phyloP scores from a whole-genome alignment of 1,139 yeast species.

The Suhomyces bolitotheri region DNA sequence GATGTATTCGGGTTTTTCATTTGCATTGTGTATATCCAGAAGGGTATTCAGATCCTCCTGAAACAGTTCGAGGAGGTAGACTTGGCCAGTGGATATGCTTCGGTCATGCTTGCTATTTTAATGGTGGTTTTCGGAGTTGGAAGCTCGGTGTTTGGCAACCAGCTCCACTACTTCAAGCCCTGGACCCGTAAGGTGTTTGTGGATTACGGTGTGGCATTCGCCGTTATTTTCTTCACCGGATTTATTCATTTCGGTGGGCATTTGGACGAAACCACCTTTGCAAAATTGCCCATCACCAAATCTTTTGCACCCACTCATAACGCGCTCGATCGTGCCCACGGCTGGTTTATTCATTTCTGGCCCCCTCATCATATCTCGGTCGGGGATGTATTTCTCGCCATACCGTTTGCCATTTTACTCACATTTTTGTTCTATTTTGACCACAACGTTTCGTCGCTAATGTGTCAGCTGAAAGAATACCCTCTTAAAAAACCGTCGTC shows the following conservation, averaged over 20 bases:
- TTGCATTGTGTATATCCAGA: slow-evolving; percentile 84
- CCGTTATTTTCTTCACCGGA: slow-evolving; percentile 88
- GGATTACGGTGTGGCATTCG: slow-evolving; percentile 83
- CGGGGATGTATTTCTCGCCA: slow-evolving; percentile 78
- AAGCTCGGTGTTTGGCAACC: slow-evolving; percentile 57
- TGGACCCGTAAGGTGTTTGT: slow-evolving; percentile 66
- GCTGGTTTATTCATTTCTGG: slow-evolving; percentile 86
- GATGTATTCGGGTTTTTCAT: slow-evolving; percentile 93
- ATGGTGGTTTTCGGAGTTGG: slow-evolving; percentile 77
- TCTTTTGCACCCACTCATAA: slow-evolving; percentile 72
- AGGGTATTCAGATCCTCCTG: slow-evolving; percentile 79
- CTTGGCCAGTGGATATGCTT: slow-evolving; percentile 67
- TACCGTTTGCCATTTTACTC: slow-evolving; percentile 86
- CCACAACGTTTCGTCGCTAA: slow-evolving; percentile 89
- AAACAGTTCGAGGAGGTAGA: slow-evolving; percentile 59
- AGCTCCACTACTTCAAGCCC: slow-evolving; percentile 61
- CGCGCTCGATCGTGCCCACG: slow-evolving; percentile 42
- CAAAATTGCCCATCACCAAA: slow-evolving; percentile 66
- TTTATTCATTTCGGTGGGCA: slow-evolving; percentile 87
- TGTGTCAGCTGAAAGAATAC: slow-evolving; percentile 82
- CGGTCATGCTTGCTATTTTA: slow-evolving; percentile 68
- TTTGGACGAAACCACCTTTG: slow-evolving; percentile 51
- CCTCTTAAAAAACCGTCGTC: slow-evolving; percentile 84
- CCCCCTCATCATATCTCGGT: slow-evolving; percentile 56
- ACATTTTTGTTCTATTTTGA: slow-evolving; percentile 89